These are phyloP conservation scores for Clarireedia monteithiana DNA, from an alignment of 2,329 filamentous ascomycete genomes.

Conservation along the genomic window DNA sequence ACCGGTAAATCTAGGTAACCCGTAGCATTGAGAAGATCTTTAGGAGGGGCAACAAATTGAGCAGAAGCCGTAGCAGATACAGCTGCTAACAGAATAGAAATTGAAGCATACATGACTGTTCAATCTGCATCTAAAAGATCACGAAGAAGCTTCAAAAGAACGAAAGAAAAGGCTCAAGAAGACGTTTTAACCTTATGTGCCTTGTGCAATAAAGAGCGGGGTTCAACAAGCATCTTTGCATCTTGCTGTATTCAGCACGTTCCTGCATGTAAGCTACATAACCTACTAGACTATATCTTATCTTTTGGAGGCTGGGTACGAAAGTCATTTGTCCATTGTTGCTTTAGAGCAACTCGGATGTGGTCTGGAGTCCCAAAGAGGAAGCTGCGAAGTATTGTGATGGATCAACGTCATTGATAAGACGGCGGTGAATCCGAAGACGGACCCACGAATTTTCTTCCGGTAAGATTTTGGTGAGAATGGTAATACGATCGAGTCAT, in stretches of 20 bases:
- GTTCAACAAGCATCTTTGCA: neutral
- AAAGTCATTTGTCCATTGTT: no score
- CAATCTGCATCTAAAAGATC: neutral
- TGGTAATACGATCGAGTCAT: neutral
- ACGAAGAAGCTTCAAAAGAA: neutral
- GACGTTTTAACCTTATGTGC: neutral
- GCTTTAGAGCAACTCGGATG: neutral
- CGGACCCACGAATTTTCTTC: neutral
- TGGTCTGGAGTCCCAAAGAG: neutral
- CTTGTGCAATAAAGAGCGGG: neutral
- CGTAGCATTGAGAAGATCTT: constrained; percentile 30
- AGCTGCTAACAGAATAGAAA: neutral
- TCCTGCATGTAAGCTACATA: neutral
- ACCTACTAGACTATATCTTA: neutral
- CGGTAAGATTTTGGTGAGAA: neutral
- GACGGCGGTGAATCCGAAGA: neutral
- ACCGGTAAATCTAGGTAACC: constrained; percentile 35
- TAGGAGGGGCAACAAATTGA: constrained; percentile 33
- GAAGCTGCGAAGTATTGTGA: neutral
- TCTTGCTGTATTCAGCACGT: neutral
- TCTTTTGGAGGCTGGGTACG: neutral
- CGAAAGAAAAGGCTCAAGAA: no score
- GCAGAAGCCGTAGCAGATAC: constrained; percentile 8
- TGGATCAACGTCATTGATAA: neutral
- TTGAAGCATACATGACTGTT: neutral